Evolutionary conservation across 2,329 filamentous ascomycete species (phyloP).

Genomic region (Zymoseptoria ardabiliae): DNA sequence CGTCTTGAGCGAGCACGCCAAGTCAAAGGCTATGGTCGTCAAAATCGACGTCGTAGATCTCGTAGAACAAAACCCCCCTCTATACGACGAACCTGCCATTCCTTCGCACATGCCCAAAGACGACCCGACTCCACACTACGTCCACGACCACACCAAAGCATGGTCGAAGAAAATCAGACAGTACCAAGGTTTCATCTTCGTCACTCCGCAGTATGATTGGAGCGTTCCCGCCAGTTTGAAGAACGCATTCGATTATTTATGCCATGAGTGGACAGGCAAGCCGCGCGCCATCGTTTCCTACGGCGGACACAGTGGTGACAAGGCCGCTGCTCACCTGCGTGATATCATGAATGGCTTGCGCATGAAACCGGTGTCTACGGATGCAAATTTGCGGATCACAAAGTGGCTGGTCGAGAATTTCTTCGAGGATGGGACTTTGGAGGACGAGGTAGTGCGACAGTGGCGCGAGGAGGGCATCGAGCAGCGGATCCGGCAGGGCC

Average conservation of each 20-base stretch:
- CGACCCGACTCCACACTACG: conserved; percentile 24
- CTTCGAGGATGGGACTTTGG: not conserved
- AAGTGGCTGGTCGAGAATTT: not conserved
- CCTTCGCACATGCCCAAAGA: conserved; percentile 24
- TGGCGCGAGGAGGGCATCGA: not conserved
- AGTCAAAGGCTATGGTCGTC: not conserved
- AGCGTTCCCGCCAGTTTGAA: conserved; percentile 49
- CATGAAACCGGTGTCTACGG: not conserved
- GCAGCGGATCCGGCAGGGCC: not conserved
- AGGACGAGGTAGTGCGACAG: not conserved
- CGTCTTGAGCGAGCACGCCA: not conserved
- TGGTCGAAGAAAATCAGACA: conserved; percentile 42
- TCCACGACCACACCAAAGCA: conserved; percentile 35
- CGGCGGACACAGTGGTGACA: conserved; percentile 40
- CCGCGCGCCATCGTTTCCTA: conserved; percentile 49
- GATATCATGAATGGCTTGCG: not conserved
- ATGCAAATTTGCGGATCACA: not conserved
- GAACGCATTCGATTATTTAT: conserved; percentile 57
- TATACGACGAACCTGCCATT: conserved; percentile 40
- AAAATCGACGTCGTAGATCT: conserved; percentile 30
- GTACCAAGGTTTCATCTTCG: conserved; percentile 44
- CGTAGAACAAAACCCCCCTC: conserved; percentile 36
- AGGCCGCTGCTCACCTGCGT: conserved; percentile 3
- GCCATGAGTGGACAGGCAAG: conserved; percentile 52
- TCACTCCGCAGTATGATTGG: conserved; percentile 52